These are phyloP conservation scores for Wickerhamomyces pijperi DNA, from an alignment of 805 yeast species.

Conservation along the genomic window DNA sequence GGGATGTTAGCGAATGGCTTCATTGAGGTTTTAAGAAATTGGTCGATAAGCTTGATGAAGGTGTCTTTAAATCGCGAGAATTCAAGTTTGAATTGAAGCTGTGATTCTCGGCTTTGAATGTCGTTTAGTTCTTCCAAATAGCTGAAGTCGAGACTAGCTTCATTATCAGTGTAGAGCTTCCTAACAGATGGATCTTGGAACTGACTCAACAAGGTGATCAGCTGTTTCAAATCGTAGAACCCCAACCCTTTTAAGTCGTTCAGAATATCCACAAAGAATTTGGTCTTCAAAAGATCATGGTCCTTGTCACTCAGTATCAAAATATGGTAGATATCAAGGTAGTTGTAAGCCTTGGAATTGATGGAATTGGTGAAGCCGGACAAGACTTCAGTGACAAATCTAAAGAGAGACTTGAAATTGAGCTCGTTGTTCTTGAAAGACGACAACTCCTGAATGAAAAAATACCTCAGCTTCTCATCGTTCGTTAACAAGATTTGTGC, in stretches of 20 bases:
- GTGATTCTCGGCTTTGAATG: conserved; percentile 1
- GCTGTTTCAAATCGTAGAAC: too few relatives aligned
- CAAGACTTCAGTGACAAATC: conserved; percentile 11
- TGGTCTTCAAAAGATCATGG: neutral
- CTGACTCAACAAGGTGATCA: neutral
- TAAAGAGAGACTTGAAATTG: conserved; percentile 11
- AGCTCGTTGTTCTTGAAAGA: conserved; percentile 9
- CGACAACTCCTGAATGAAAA: conserved; percentile 9
- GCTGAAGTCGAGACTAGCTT: neutral
- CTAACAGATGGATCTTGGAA: neutral
- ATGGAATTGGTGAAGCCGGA: neutral
- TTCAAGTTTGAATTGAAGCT: conserved; percentile 15
- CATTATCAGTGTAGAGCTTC: neutral
- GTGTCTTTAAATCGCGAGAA: conserved; percentile 10
- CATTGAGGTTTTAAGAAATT: conserved; percentile 7
- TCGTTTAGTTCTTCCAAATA: neutral
- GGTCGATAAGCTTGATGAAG: conserved; percentile 9
- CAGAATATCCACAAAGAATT: neutral
- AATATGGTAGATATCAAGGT: conserved; percentile 14
- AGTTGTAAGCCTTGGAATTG: conserved; percentile 2
- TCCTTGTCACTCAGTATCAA: conserved; percentile 15
- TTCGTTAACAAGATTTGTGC: conserved; percentile 11
- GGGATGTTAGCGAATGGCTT: conserved; percentile 11
- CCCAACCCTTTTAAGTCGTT: neutral
- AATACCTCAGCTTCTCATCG: conserved; percentile 9